Base-by-base conservation (phyloP, 169 alveolate species). In the Plasmodium vivax region DNA sequence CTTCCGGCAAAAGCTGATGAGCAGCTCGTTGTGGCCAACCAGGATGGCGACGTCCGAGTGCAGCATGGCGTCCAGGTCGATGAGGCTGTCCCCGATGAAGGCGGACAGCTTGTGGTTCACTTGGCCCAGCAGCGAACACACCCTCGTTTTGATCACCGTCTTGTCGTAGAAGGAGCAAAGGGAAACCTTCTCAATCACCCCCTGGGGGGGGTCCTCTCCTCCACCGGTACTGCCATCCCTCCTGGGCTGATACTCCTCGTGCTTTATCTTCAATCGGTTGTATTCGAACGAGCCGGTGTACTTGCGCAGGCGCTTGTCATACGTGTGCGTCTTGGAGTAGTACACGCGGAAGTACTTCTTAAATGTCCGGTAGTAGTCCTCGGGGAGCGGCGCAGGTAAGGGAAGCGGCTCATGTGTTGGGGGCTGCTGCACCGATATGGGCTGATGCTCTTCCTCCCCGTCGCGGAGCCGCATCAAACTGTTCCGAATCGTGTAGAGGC, bases 21-120 rank as follows among this genome's bases (percentile, higher is more conserved):
- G 43, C 8, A 82, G 19, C n/a, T 62, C 27, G 62, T 73, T 72
- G 12, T 56, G 34, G 0, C 95, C 95, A 30, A 92, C 2, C 56
- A 92, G n/a, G n/a, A 92, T 92, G 16, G 92, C 82, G 34, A 92
- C 82, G 12, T 92, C 95, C 0, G 81, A 30, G 77, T 47, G 56
- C 34, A 83, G 51, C 92, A 92, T 82, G 2, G 77, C 92, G 45
- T 92, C 95, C 5, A 92, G 2, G 34, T 92, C 95, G 0, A 82
- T 47, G 41, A 92, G 9, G 56, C 95, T 92, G 62, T 92, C 95
- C 8, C 95, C 95, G n/a, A 92, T 92, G 43, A 92, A 92, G 27
- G 85, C 16, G 8, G 92, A 51, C 27, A 92, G 58, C 19, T 92
- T 92, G 41, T 83, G 79, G 51, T 92, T 82, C 72, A 32, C 7